Evolutionary conservation across 768 basidiomycete genomes (phyloP).

Genomic region (Cyclocybe cylindracea): DNA sequence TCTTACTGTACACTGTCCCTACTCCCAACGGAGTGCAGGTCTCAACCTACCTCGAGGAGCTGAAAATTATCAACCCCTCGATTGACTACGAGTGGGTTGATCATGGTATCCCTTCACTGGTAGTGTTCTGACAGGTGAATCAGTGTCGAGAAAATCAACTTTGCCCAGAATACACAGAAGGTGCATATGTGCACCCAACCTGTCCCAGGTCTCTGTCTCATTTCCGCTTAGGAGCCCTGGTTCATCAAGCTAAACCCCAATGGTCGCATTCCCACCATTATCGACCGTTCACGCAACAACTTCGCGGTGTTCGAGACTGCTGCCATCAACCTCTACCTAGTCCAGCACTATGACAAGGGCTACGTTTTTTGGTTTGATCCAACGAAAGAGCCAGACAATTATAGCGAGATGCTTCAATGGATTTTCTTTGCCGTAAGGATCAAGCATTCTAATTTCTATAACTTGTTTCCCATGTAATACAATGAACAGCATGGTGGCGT

Average conservation of each 20-base stretch:
- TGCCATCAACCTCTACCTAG: constrained; percentile 83
- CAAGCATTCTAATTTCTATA: not conserved
- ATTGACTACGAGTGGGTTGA: constrained; percentile 51
- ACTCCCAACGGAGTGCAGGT: constrained; percentile 62
- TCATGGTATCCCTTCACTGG: not conserved
- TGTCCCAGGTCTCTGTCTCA: not conserved
- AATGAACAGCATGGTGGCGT: constrained; percentile 68
- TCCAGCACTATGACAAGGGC: constrained; percentile 80
- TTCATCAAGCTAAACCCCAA: constrained; percentile 77
- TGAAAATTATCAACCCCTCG: constrained; percentile 51
- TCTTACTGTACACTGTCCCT: constrained; percentile 51
- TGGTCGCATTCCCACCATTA: constrained; percentile 68
- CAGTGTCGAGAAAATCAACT: constrained; percentile 55
- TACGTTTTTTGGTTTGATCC: constrained; percentile 67
- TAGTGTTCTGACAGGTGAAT: not conserved
- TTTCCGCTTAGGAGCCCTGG: constrained; percentile 52
- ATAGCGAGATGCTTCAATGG: constrained; percentile 82
- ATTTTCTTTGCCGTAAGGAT: constrained; percentile 74
- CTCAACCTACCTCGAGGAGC: constrained; percentile 63
- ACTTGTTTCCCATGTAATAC: not conserved
- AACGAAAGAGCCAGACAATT: constrained; percentile 51
- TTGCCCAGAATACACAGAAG: constrained; percentile 75
- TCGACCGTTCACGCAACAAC: constrained; percentile 60
- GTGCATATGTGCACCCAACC: constrained; percentile 19
- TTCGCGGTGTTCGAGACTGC: constrained; percentile 77